A percentile compares a stretch with the other conserved stretches of the same genome.
These are phyloP conservation scores for bread wheat (Triticum aestivum) DNA, from an alignment of 176 grass and related monocot genomes.

Conservation along the genomic window IWGSC_CS_RefSeq_v2.1 NC_057804.1:588182559-588183058, in stretches of 20 bases:
- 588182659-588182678: neutral
- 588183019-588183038: neutral
- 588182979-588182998: neutral
- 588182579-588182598: neutral
- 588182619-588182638: conserved; percentile 13
- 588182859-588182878: neutral
- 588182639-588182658: neutral
- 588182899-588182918: neutral
- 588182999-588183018: no score
- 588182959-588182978: neutral
- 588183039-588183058: neutral
- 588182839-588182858: neutral
- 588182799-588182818: neutral
- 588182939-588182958: neutral
- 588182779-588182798: conserved; percentile 12
- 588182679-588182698: neutral
- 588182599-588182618: neutral
- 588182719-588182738: neutral
- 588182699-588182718: neutral
- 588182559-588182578: neutral
- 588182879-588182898: neutral
- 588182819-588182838: conserved; percentile 17
- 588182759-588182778: conserved; percentile 27
- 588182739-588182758: conserved; percentile 26
- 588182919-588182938: neutral